These are phyloP conservation scores for Barnettozyma sp. DNA, from an alignment of 805 yeast species.

Conservation along the genomic window DNA sequence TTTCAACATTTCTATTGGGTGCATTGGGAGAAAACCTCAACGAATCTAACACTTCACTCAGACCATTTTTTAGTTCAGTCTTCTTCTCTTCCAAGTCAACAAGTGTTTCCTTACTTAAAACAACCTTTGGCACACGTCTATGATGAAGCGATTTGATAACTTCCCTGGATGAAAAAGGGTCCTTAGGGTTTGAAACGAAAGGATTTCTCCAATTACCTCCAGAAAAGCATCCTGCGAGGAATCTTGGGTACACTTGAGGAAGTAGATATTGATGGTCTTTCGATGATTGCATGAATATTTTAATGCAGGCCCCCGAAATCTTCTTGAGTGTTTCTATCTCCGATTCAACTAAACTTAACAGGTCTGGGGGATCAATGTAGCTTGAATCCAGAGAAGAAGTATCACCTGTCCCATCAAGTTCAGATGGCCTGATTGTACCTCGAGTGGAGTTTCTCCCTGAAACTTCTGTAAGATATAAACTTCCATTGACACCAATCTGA, in stretches of 20 bases:
- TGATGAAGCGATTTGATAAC: constrained; percentile 19
- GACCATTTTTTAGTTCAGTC: constrained; percentile 32
- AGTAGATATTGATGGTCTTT: constrained; percentile 25
- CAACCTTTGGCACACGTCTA: constrained; percentile 32
- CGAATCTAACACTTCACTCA: constrained; percentile 36
- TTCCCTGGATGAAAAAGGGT: constrained; percentile 25
- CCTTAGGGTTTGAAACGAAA: constrained; percentile 37
- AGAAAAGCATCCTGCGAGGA: constrained; percentile 55
- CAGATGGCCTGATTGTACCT: constrained; percentile 18
- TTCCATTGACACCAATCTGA: constrained; percentile 58
- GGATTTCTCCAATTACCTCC: constrained; percentile 82
- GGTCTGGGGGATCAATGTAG: constrained; percentile 16
- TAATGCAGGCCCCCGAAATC: constrained; percentile 24
- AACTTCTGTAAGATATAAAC: constrained; percentile 40
- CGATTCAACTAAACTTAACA: constrained; percentile 32
- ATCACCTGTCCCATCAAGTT: constrained; percentile 3
- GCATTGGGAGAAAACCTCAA: constrained; percentile 35
- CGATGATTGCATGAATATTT: constrained; percentile 26
- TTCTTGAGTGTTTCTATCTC: constrained; percentile 34
- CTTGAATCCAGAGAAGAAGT: constrained; percentile 4
- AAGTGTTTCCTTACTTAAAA: constrained; percentile 45
- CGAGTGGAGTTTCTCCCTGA: constrained; percentile 17
- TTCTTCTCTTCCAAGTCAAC: constrained; percentile 31
- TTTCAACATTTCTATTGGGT: constrained; percentile 42
- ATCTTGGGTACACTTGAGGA: constrained; percentile 68